phyloP scores from a whole-genome alignment of 768 basidiomycete species.

The Daedalea quercina region DNA sequence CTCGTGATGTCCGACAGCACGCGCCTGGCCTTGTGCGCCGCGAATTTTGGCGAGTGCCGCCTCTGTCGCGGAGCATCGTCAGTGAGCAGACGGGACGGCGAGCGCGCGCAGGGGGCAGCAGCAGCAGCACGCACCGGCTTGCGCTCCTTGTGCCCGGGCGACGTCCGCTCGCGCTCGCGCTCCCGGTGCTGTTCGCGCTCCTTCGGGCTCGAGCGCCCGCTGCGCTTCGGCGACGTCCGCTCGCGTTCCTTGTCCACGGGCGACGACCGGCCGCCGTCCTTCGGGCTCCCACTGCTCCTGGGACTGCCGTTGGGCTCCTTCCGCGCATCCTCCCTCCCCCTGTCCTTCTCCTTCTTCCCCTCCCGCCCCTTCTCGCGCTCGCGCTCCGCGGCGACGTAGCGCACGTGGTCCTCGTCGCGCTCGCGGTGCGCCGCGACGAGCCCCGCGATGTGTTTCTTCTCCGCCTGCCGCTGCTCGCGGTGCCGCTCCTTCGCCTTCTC shows the following conservation, averaged over 20 bases:
- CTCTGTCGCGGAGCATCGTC: not conserved
- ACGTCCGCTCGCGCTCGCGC: not conserved
- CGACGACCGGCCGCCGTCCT: slow-evolving; percentile 9
- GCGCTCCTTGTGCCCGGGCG: slow-evolving; percentile 3
- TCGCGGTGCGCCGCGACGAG: slow-evolving; percentile 16
- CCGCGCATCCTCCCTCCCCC: not conserved
- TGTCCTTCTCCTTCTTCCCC: not conserved
- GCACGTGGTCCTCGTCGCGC: slow-evolving; percentile 15
- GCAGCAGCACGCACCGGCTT: slow-evolving; percentile 1
- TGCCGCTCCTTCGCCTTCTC: slow-evolving; percentile 3
- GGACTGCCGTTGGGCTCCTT: not conserved
- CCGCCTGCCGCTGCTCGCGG: not conserved
- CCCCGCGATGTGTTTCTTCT: slow-evolving; percentile 10
- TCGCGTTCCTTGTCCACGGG: slow-evolving; percentile 6
- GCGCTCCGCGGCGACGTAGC: slow-evolving; percentile 9
- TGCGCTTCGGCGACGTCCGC: not conserved
- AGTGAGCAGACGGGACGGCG: too few species aligned
- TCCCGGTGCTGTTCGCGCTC: slow-evolving; percentile 7
- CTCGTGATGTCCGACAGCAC: not conserved
- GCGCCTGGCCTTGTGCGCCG: not conserved
- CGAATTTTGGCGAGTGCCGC: not conserved
- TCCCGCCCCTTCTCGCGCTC: slow-evolving; percentile 10
- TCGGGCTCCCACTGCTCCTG: too few species aligned
- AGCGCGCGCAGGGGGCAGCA: not conserved
- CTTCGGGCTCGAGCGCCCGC: slow-evolving; percentile 8